These are phyloP conservation scores for Fusarium devonianum DNA, from an alignment of 2,329 filamentous ascomycete species.

Conservation along the genomic window DNA sequence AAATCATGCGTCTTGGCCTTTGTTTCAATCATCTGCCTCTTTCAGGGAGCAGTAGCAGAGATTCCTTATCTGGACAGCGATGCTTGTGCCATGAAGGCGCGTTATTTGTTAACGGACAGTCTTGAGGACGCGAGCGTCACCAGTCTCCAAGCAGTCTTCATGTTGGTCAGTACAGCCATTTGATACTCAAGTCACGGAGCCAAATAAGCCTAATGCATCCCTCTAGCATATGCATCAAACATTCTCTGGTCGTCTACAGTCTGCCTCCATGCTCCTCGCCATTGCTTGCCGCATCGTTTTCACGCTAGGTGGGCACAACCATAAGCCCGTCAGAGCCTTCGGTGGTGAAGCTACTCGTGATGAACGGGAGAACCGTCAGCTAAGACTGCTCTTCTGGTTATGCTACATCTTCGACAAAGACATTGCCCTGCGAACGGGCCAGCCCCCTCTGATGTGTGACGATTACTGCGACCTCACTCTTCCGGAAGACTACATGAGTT, in stretches of 20 bases:
- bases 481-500: conserved; percentile 38
- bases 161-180: conserved; percentile 58
- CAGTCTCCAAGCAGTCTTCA: conserved; percentile 54
- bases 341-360: conserved; percentile 19
- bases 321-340: conserved; percentile 20
- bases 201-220: background rate
- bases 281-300: conserved; percentile 57
- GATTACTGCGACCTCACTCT: conserved; percentile 44
- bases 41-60: conserved; percentile 23
- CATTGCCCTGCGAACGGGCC: conserved; percentile 59
- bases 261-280: conserved; percentile 53
- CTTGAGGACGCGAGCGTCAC: conserved; percentile 54
- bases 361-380: conserved; percentile 44
- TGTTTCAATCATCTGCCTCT: conserved; percentile 46
- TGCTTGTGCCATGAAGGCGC: conserved; percentile 49
- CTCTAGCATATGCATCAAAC: conserved; percentile 52
- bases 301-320: conserved; percentile 55
- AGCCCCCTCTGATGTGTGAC: conserved; percentile 58
- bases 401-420: conserved; percentile 64
- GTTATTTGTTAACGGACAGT: conserved; percentile 52
- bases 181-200: too few species aligned
- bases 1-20: conserved; percentile 60
- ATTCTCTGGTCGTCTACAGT: conserved; percentile 55
- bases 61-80: conserved; percentile 49
- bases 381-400: conserved; percentile 60